A percentile compares a stretch with the other conserved stretches of the same genome.
Conservation (phyloP, 2,329 filamentous ascomycete genomes). For the Parastagonospora avenae region DNA sequence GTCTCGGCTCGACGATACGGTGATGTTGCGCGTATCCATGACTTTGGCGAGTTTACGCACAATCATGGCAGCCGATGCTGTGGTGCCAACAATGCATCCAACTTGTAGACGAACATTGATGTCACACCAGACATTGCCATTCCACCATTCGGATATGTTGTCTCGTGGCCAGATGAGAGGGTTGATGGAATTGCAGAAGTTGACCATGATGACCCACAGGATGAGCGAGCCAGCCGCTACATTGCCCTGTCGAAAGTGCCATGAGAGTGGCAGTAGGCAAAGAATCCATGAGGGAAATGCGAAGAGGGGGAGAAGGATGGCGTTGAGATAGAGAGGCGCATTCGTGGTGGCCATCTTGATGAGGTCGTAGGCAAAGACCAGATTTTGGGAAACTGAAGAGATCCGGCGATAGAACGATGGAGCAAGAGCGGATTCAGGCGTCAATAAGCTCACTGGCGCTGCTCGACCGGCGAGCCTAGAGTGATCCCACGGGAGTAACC, state of each 20-base stretch:
- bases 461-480: constrained; percentile 5
- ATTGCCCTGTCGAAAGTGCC: constrained; percentile 67
- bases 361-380: not conserved
- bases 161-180: constrained; percentile 68
- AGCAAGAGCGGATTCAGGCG: not conserved
- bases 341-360: constrained; percentile 6
- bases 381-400: too few species aligned
- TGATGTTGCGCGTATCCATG: constrained; percentile 63
- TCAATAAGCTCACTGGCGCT: not conserved
- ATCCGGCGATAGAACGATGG: not conserved
- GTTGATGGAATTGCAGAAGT: constrained; percentile 65
- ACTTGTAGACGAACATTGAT: constrained; percentile 65
- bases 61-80: constrained; percentile 62
- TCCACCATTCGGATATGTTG: constrained; percentile 60
- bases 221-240: constrained; percentile 63
- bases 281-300: constrained; percentile 58
- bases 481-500: not conserved
- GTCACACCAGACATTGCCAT: constrained; percentile 67
- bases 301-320: constrained; percentile 55
- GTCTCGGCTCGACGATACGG: constrained; percentile 55
- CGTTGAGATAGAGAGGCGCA: constrained; percentile 36
- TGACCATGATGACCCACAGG: constrained; percentile 61
- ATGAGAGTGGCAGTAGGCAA: constrained; percentile 61
- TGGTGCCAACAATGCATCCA: constrained; percentile 58
- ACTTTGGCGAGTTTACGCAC: constrained; percentile 64